Conservation (phyloP, 768 basidiomycete species). For the Coprinopsis marcescibilis region DNA sequence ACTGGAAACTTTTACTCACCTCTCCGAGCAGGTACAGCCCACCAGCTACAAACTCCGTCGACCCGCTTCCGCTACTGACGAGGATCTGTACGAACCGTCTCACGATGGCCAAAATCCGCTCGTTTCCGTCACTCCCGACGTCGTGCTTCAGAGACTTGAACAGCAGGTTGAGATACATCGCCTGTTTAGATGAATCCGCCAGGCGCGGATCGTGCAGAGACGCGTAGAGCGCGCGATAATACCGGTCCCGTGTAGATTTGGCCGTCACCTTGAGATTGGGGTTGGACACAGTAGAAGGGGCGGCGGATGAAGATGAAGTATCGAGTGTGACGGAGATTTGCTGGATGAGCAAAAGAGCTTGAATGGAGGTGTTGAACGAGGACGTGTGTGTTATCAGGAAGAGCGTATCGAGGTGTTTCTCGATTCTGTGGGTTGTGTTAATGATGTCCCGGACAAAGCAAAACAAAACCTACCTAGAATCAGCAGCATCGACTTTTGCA, state of each 20-base stretch:
- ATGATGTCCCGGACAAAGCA: too few species aligned
- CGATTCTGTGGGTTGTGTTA: too few species aligned
- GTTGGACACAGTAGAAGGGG: constrained; percentile 34
- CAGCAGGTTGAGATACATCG: constrained; percentile 92
- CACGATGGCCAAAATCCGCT: constrained; percentile 75
- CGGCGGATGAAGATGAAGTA: constrained; percentile 28
- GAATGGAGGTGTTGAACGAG: constrained; percentile 95
- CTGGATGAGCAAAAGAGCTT: constrained; percentile 84
- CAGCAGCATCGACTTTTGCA: constrained; percentile 69
- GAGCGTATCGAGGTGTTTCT: constrained; percentile 84
- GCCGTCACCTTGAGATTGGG: constrained; percentile 19
- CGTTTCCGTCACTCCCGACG: constrained; percentile 27
- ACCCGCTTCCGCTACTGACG: constrained; percentile 60
- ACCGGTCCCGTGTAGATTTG: constrained; percentile 55
- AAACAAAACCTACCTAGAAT: constrained; percentile 65
- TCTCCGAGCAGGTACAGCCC: constrained; percentile 85
- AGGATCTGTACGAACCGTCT: constrained; percentile 81
- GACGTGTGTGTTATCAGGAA: constrained; percentile 94
- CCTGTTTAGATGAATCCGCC: constrained; percentile 82
- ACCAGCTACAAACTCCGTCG: constrained; percentile 84
- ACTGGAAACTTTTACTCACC: too few species aligned
- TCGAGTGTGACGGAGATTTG: constrained; percentile 64
- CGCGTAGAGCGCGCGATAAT: constrained; percentile 83
- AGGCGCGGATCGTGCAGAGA: constrained; percentile 82
- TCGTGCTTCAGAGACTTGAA: constrained; percentile 83